A percentile compares a stretch with the other conserved stretches of the same genome.
phyloP scores from a whole-genome alignment of 78 protist genomes.

The Monocercomonoides exilis region DNA sequence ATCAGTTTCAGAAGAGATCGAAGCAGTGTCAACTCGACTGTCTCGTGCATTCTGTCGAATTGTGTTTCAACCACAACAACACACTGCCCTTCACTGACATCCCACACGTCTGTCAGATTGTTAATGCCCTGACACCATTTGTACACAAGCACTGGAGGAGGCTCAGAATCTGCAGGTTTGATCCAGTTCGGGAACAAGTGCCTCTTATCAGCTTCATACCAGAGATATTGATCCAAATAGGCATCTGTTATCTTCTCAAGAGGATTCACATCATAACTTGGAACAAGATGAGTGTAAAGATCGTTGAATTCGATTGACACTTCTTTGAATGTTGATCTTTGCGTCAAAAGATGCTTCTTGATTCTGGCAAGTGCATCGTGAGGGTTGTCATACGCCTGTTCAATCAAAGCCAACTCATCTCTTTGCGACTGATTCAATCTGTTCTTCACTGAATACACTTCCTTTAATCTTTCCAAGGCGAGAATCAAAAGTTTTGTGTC shows the following conservation, averaged over 20 bases:
- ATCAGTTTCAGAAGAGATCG: slow-evolving; percentile 89
- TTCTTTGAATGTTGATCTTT: slow-evolving; percentile 91
- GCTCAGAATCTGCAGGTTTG: slow-evolving; percentile 98
- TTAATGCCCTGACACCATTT: slow-evolving; percentile 98
- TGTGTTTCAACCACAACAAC: slow-evolving; percentile 76
- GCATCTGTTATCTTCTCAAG: slow-evolving; percentile 99
- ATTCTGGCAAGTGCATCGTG: slow-evolving; percentile 93
- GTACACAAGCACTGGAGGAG: slow-evolving; percentile 96
- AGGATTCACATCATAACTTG: slow-evolving; percentile 96
- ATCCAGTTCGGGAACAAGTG: slow-evolving; percentile 98
- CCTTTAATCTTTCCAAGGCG: slow-evolving; percentile 94
- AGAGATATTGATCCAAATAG: slow-evolving; percentile 97
- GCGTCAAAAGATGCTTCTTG: slow-evolving; percentile 92
- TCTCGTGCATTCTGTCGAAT: slow-evolving; percentile 79
- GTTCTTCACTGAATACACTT: slow-evolving; percentile 78
- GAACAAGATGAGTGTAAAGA: slow-evolving; percentile 83
- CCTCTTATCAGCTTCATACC: slow-evolving; percentile 98
- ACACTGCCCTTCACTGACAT: slow-evolving; percentile 84
- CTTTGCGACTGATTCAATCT: slow-evolving; percentile 90
- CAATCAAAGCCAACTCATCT: slow-evolving; percentile 96
- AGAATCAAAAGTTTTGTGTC: slow-evolving; percentile 96
- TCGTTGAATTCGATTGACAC: slow-evolving; percentile 94
- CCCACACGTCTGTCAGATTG: slow-evolving; percentile 83
- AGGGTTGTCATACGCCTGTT: slow-evolving; percentile 99
- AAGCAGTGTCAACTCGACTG: slow-evolving; percentile 94